Percentiles rank a stretch among this genome's conserved stretches.
Conservation (phyloP, 2,329 filamentous ascomycete genomes). For the Boeremia exigua region DNA sequence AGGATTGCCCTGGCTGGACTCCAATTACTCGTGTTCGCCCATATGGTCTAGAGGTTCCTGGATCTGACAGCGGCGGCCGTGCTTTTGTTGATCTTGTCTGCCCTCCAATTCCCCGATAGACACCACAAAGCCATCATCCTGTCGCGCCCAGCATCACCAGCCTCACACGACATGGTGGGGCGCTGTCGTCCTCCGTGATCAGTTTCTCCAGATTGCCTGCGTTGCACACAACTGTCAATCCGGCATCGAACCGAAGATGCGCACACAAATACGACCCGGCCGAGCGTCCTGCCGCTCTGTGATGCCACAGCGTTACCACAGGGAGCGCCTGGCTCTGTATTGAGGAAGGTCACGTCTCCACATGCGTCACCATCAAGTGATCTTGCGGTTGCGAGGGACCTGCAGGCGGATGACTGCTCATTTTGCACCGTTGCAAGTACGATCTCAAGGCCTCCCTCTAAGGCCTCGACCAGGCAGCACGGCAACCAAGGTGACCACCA, state of each 20-base stretch:
- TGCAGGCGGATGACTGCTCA: conserved; percentile 3
- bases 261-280: conserved; percentile 18
- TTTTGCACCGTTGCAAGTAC: conserved; percentile 23
- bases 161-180: conserved; percentile 12
- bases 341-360: conserved; percentile 9
- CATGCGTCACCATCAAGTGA: conserved; percentile 20
- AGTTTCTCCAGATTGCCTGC: conserved; percentile 8
- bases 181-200: conserved; percentile 14
- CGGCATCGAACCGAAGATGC: conserved; percentile 24
- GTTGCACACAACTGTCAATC: conserved; percentile 24
- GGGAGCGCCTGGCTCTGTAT: conserved; percentile 10
- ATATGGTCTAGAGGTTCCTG: conserved; percentile 8
- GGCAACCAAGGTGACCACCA: conserved; percentile 2
- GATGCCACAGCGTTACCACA: conserved; percentile 15
- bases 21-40: background rate
- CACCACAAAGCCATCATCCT: background rate
- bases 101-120: background rate
- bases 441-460: conserved; percentile 1
- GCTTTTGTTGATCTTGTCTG: conserved; percentile 3
- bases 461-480: conserved; percentile 9
- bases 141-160: conserved; percentile 1
- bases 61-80: conserved; percentile 2
- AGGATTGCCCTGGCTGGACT: conserved; percentile 7
- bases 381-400: conserved; percentile 4
- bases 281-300: conserved; percentile 18